Evolutionary conservation across 225 moss, liverwort and hornwort species (phyloP), one percentile per base, ranked within the genome.

Genomic region (Anthoceros angustus): DNA sequence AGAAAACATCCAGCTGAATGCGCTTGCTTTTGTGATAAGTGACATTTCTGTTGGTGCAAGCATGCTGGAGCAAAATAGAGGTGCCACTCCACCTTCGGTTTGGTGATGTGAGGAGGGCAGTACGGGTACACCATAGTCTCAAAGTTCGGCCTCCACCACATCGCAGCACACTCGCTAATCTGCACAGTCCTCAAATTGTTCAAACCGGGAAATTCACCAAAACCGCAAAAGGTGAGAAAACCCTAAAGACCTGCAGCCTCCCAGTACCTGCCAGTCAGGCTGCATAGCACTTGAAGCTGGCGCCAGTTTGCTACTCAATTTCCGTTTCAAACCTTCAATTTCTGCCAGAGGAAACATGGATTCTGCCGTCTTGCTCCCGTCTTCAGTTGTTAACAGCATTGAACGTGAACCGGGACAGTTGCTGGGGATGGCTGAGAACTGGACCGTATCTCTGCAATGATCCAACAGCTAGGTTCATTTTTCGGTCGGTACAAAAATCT

Each of bases 131-230:
- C 72, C 73, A 98, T 72, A 10, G 95, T 98, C 78, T 98, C 95
- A 82, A 98, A 98, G 76, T 98, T 98, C 62, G 95, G 95, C 64
- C 95, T 85, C 95, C 95, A 98, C 95, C 95, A 98, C 67, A 98
- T 86, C 32, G 91, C 95, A 71, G 95, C 95, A 77, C 95, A 98
- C 77, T 98, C 95, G 61, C 95, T 91, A 67, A 98, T 87, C 95
- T 98, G 80, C 70, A 67, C 67, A 64, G 42, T 16, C 8, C 62
- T 39, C 10, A 5, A 12, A 4, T 32, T 1, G 1, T 32, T 32
- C 32, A 15, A 55, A 55, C 55, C 8, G n/a, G 1, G 5, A 18
- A 15, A 18, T 18, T 7, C n/a, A 20, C 55, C 4, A 23, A 18
- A 55, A 9, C 46, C 14, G 46, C 8, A 55, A 9, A 15, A 18